Conservation (phyloP, 495 filamentous ascomycete genomes). For the Aspergillus leporis region DNA sequence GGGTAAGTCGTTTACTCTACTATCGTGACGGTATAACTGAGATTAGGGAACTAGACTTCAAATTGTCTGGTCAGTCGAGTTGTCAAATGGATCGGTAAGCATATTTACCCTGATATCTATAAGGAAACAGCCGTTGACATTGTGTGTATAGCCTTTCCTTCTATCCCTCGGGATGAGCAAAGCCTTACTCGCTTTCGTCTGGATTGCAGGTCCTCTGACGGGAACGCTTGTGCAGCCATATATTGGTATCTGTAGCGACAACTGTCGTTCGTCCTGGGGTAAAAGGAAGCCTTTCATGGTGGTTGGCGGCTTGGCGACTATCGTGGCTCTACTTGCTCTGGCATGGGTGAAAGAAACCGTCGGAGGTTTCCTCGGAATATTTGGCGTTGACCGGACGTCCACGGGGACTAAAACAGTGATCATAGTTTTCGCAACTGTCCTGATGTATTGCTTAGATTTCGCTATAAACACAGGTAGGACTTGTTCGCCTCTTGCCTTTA, state of each 20-base stretch:
- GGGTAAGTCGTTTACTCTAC: slow-evolving; percentile 50
- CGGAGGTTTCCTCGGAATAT: slow-evolving; percentile 65
- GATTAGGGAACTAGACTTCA: slow-evolving; percentile 57
- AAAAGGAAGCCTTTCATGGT: slow-evolving; percentile 90
- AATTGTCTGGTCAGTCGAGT: slow-evolving; percentile 91
- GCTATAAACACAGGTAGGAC: slow-evolving; percentile 83
- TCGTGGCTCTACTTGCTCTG: slow-evolving; percentile 69
- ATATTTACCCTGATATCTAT: neutral
- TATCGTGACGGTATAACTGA: slow-evolving; percentile 1
- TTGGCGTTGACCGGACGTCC: slow-evolving; percentile 66
- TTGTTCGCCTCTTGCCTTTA: slow-evolving; percentile 1
- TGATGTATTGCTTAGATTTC: slow-evolving; percentile 86
- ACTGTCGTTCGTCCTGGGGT: slow-evolving; percentile 76
- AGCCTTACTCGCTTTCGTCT: slow-evolving; percentile 87
- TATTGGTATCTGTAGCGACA: slow-evolving; percentile 86
- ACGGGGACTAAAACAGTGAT: slow-evolving; percentile 56
- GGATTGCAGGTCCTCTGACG: slow-evolving; percentile 88
- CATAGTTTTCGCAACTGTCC: slow-evolving; percentile 73
- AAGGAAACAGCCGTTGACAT: neutral
- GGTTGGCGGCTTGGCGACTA: slow-evolving; percentile 68
- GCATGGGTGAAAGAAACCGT: slow-evolving; percentile 84
- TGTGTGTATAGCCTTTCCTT: slow-evolving; percentile 52
- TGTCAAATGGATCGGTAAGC: slow-evolving; percentile 77
- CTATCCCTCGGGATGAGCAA: slow-evolving; percentile 87
- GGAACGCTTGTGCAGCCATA: slow-evolving; percentile 91